Evolutionary conservation across 106 monocot species (phyloP).

Genomic region (Platanthera guangdongensis): DNA sequence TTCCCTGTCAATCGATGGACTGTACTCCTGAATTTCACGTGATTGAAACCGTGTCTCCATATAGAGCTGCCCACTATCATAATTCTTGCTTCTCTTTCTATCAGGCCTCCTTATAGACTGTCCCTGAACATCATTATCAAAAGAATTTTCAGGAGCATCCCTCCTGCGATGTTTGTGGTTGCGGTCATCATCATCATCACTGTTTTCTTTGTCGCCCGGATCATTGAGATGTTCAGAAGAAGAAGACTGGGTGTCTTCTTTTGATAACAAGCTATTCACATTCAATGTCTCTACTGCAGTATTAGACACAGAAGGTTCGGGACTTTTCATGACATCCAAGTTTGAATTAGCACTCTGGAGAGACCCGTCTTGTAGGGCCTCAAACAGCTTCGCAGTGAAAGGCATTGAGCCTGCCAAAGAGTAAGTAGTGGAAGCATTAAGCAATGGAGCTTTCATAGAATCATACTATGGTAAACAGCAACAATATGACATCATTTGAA

Average conservation of each 20-base stretch:
- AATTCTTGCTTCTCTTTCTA: slow-evolving; percentile 36
- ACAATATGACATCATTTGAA: slow-evolving; percentile 3
- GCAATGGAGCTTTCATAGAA: neutral
- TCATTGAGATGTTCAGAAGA: slow-evolving; percentile 53
- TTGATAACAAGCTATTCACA: slow-evolving; percentile 21
- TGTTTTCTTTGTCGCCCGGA: slow-evolving; percentile 61
- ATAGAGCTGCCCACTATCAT: slow-evolving; percentile 41
- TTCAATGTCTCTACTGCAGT: slow-evolving; percentile 12
- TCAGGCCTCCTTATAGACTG: slow-evolving; percentile 24
- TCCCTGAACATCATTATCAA: slow-evolving; percentile 33
- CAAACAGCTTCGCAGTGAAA: slow-evolving; percentile 47
- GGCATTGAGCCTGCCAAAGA: slow-evolving; percentile 43
- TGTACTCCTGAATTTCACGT: slow-evolving; percentile 20
- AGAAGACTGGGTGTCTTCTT: slow-evolving; percentile 35
- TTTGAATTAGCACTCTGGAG: slow-evolving; percentile 16
- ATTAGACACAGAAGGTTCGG: slow-evolving; percentile 22
- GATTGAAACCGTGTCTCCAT: slow-evolving; percentile 17
- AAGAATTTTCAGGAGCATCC: slow-evolving; percentile 36
- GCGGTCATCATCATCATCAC: slow-evolving; percentile 92
- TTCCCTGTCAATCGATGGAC: slow-evolving; percentile 25
- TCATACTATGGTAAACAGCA: neutral
- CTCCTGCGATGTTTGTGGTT: slow-evolving; percentile 94
- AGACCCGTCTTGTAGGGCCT: slow-evolving; percentile 53
- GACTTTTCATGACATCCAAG: slow-evolving; percentile 22
- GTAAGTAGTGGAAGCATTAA: slow-evolving; percentile 10